phyloP scores from a whole-genome alignment of 2,329 filamentous ascomycete genomes.

The Ambrosiella beaveri region DNA sequence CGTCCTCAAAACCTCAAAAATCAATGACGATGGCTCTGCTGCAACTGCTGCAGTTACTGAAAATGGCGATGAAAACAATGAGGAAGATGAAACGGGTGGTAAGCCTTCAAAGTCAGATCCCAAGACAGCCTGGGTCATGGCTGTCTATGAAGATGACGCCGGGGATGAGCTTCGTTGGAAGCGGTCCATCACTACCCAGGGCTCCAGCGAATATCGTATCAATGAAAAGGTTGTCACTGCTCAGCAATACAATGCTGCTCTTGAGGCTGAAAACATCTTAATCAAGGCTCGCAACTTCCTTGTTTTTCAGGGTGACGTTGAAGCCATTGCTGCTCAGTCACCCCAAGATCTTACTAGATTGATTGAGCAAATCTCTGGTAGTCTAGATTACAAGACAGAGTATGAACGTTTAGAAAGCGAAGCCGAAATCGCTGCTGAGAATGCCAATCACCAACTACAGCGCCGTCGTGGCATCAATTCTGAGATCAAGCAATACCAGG shows the following conservation, averaged over 20 bases:
- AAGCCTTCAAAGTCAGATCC: conserved; percentile 63
- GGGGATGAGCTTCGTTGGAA: conserved; percentile 94
- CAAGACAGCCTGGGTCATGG: conserved; percentile 96
- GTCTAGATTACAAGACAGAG: conserved; percentile 81
- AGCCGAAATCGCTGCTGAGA: conserved; percentile 71
- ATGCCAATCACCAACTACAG: conserved; percentile 75
- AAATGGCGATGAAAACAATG: conserved; percentile 43
- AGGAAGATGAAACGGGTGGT: conserved; percentile 38
- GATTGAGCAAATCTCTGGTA: conserved; percentile 95
- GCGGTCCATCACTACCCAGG: conserved; percentile 74
- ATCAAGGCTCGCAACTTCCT: conserved; percentile 97
- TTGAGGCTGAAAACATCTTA: conserved; percentile 87
- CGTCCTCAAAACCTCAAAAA: conserved; percentile 78
- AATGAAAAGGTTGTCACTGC: conserved; percentile 81
- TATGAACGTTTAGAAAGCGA: conserved; percentile 84
- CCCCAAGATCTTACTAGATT: conserved; percentile 83
- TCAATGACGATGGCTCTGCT: conserved; percentile 78
- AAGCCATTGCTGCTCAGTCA: conserved; percentile 88
- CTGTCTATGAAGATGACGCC: conserved; percentile 93
- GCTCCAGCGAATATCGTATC: conserved; percentile 89
- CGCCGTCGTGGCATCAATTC: conserved; percentile 87
- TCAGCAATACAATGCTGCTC: conserved; percentile 79
- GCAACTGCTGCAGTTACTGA: conserved; percentile 41
- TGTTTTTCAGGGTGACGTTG: conserved; percentile 95
- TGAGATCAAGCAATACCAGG: conserved; percentile 93